Base-by-base conservation (phyloP, 495 filamentous ascomycete genomes). In the Talaromyces ruber region DNA sequence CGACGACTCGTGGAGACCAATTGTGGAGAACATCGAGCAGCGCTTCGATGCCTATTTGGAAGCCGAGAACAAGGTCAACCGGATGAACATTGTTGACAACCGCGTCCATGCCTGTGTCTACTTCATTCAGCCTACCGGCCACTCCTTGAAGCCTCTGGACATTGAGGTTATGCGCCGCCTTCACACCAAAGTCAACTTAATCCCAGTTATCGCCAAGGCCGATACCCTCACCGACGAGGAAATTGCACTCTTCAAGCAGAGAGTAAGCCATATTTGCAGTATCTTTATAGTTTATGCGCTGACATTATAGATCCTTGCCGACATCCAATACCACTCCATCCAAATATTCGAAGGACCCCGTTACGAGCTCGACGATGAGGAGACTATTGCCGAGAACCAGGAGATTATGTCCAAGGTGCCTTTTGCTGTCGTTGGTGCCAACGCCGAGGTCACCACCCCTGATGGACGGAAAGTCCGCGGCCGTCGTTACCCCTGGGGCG, bases 331-430 rank as follows among this genome's bases (percentile, higher is more conserved):
- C 76, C 94, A 98, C 81, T 86, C 86, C 68, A 96, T 98, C 66
- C 91, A 97, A 75, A 98, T 98, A 79, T 98, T 98, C 71, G 94
- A 98, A 76, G 95, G 95, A 4, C 94, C 94, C 61, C 90, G 92
- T 60, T 98, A 98, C 74, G 94, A 98, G 76, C 87, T 98, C 59
- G 94, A 98, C 72, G 94, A 98, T 65, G 94, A 98, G 73, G 94
- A 98, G 81, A 98, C 94, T 30, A 97, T 98, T 75, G 94, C 94
- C 7, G 94, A 98, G 81, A 98, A 98, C 85, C 92, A 93, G 77
- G 94, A 98, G 81, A 98, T 98, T 75, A 92, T 98, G 92, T 97
- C 95, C 67, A 98, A 98, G 82, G 93, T 98, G 39, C 94, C 94
- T 21, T 98, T 98, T 71, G 94, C 94, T 52, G 92, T 98, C 63